Evolutionary conservation across 1,284 basidiomycete genomes (phyloP).

Genomic region (Trichosporon sp.): DNA sequence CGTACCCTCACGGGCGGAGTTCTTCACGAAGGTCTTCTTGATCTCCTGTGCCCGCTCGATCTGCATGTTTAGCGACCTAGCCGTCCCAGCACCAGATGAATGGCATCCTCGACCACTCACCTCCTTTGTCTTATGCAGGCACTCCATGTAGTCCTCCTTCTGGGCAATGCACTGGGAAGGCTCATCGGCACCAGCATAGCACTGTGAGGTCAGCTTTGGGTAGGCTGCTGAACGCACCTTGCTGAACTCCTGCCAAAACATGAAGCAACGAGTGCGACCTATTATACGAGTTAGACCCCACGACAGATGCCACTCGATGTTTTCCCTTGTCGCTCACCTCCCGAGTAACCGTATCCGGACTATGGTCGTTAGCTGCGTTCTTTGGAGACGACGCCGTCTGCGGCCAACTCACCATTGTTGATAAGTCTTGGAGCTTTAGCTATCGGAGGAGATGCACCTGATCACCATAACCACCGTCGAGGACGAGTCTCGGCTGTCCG

Average conservation of each 20-base stretch:
- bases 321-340: conserved; percentile 59
- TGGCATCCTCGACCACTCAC: conserved; percentile 58
- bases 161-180: conserved; percentile 73
- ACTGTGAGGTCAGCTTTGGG: conserved; percentile 60
- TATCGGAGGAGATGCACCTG: conserved; percentile 5
- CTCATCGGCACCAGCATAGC: conserved; percentile 79
- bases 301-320: background rate
- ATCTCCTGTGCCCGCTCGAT: conserved; percentile 72
- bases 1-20: conserved; percentile 66
- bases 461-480: background rate
- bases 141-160: conserved; percentile 89
- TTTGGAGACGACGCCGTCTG: background rate
- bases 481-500: background rate
- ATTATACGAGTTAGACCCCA: conserved; percentile 22
- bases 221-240: conserved; percentile 61
- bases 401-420: background rate
- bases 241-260: conserved; percentile 88
- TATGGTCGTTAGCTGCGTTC: conserved; percentile 31
- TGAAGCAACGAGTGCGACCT: conserved; percentile 88
- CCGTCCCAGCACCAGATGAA: no score
- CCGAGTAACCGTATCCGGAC: conserved; percentile 69
- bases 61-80: conserved; percentile 59
- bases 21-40: conserved; percentile 72
- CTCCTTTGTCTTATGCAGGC: conserved; percentile 88
- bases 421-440: background rate